Conservation (phyloP, 768 basidiomycete genomes). For the Favolaschia claudopus region DNA sequence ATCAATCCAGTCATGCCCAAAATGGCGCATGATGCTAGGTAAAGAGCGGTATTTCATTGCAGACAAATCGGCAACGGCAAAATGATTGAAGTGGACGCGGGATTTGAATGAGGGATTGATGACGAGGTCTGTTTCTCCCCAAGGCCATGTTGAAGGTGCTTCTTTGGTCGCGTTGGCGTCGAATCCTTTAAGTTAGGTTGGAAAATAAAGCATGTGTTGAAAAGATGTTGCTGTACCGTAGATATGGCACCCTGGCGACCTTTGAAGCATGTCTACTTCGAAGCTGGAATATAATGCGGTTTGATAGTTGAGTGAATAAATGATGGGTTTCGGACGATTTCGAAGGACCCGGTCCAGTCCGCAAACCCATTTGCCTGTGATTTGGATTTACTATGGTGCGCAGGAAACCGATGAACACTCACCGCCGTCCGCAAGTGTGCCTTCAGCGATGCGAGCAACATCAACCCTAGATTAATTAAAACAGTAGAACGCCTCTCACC, state of each 20-base stretch:
- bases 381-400: not conserved
- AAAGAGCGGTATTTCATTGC: conserved; percentile 51
- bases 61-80: conserved; percentile 44
- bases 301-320: conserved; percentile 55
- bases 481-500: not conserved
- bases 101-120: conserved; percentile 30
- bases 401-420: not conserved
- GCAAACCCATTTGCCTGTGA: conserved; percentile 59
- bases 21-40: conserved; percentile 49
- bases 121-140: conserved; percentile 36
- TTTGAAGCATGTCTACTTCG: conserved; percentile 47
- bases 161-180: conserved; percentile 12
- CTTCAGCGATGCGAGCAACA: not conserved
- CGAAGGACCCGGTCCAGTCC: conserved; percentile 49
- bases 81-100: conserved; percentile 52
- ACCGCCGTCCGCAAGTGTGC: conserved; percentile 15
- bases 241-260: conserved; percentile 44
- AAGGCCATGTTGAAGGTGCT: conserved; percentile 1
- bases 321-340: conserved; percentile 47
- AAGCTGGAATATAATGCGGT: conserved; percentile 48
- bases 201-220: not conserved
- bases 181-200: conserved; percentile 5
- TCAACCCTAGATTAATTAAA: not conserved
- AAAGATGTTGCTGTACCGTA: conserved; percentile 4
- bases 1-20: conserved; percentile 36